Conservation (phyloP, 116 monocot species). For the Posidonia oceanica region DNA sequence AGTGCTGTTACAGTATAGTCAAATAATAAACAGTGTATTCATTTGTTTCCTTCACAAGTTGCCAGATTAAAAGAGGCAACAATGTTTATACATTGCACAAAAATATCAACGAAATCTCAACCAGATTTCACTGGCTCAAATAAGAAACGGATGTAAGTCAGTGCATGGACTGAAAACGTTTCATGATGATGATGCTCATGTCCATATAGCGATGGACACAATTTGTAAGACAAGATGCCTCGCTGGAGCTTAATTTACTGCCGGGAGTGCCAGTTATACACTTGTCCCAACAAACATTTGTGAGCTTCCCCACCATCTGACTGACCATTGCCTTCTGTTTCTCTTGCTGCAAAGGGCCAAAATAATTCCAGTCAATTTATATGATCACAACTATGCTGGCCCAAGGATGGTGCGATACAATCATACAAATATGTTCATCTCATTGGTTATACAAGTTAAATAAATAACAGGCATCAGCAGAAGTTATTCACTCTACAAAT, state of each 20-base stretch:
- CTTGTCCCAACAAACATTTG: slow-evolving; percentile 87
- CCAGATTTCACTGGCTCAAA: no score
- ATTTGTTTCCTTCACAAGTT: no score
- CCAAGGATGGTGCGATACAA: no score
- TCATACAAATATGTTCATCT: no score
- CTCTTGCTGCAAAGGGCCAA: slow-evolving; percentile 56
- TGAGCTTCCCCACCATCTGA: slow-evolving; percentile 84
- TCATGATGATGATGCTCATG: slow-evolving; percentile 84
- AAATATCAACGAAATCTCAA: no score
- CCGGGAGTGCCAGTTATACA: slow-evolving; percentile 77
- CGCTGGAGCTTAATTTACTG: slow-evolving; percentile 85
- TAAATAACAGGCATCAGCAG: no score
- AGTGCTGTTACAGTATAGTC: no score
- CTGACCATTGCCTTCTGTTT: slow-evolving; percentile 84
- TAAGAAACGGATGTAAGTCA: background rate
- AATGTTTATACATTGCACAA: no score
- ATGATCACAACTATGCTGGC: background rate
- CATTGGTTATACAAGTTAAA: no score
- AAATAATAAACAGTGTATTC: no score
- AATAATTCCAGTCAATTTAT: background rate
- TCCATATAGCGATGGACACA: slow-evolving; percentile 82
- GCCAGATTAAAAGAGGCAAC: no score
- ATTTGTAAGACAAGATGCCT: slow-evolving; percentile 66
- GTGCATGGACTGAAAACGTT: slow-evolving; percentile 73
- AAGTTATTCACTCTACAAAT: no score